phyloP scores from a whole-genome alignment of 495 filamentous ascomycete genomes.

The Ascodesmis nigricans region DNA sequence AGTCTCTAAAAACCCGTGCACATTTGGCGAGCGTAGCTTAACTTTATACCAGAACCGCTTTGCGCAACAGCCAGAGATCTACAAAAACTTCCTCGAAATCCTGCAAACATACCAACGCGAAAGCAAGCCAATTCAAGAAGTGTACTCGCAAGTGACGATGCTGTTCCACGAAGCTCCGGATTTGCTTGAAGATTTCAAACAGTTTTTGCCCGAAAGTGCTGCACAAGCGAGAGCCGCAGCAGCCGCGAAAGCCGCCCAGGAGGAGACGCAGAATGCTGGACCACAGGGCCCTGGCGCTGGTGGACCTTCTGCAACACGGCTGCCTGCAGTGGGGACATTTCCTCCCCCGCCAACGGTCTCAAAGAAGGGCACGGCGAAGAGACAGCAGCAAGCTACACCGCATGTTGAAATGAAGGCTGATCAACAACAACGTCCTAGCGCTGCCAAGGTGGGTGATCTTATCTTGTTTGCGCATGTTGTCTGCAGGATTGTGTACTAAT shows the following conservation, averaged over 20 bases:
- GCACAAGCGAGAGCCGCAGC: constrained; percentile 62
- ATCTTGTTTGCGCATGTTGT: not conserved
- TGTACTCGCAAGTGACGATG: constrained; percentile 90
- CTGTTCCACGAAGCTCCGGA: constrained; percentile 90
- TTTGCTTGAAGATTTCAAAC: constrained; percentile 94
- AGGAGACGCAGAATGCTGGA: constrained; percentile 37
- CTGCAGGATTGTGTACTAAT: no score
- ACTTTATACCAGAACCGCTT: constrained; percentile 57
- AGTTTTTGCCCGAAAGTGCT: constrained; percentile 92
- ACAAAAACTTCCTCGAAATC: constrained; percentile 98
- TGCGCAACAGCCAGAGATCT: constrained; percentile 83
- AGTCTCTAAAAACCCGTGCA: constrained; percentile 9
- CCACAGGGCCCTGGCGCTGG: constrained; percentile 28
- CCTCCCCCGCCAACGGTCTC: constrained; percentile 56
- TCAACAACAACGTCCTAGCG: constrained; percentile 16
- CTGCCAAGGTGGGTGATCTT: constrained; percentile 9
- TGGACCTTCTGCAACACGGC: constrained; percentile 37
- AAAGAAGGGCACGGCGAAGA: constrained; percentile 63
- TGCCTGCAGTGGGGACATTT: constrained; percentile 91
- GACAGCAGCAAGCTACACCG: constrained; percentile 27
- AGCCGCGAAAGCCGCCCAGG: constrained; percentile 45
- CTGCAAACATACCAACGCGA: constrained; percentile 96
- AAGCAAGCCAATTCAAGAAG: constrained; percentile 94
- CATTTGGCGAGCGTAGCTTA: constrained; percentile 1
- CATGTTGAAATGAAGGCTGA: constrained; percentile 2